Conservation (phyloP, 2,329 filamentous ascomycete genomes). For the Colletotrichum noveboracense region DNA sequence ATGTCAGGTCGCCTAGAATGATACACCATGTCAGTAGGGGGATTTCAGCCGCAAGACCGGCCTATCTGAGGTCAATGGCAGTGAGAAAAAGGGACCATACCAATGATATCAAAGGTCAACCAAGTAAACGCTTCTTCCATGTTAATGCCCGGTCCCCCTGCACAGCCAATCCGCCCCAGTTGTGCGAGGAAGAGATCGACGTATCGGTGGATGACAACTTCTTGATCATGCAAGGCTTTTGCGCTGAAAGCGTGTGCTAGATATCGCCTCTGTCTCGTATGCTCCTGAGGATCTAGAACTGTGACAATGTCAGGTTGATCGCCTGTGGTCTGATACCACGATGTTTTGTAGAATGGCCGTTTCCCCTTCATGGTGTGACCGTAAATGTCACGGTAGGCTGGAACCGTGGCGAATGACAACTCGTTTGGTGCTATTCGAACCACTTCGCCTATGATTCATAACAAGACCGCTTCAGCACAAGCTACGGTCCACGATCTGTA, state of each 20-base stretch:
- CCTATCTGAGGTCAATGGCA: fast-evolving
- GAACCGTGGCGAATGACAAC: neutral
- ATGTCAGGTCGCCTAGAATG: neutral
- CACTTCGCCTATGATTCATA: neutral
- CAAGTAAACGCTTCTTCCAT: neutral
- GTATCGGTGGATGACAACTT: neutral
- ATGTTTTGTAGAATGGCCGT: neutral
- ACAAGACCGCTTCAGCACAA: too few relatives aligned
- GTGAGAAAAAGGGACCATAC: neutral
- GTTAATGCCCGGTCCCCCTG: neutral
- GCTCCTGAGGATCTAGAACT: neutral
- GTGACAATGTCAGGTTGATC: neutral
- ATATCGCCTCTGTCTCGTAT: neutral
- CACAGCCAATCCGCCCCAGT: neutral
- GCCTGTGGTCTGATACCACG: neutral
- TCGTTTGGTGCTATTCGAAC: neutral
- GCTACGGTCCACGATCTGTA: neutral
- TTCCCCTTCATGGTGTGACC: neutral
- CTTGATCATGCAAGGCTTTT: neutral
- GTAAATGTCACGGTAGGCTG: neutral
- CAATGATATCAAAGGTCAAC: neutral
- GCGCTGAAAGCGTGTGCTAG: neutral
- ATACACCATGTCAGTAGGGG: neutral
- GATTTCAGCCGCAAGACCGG: neutral
- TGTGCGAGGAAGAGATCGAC: neutral